A percentile compares a stretch with the other conserved stretches of the same genome.
phyloP scores from a whole-genome alignment of 73 alveolate genomes.

The Paramecium tetraurelia region DNA sequence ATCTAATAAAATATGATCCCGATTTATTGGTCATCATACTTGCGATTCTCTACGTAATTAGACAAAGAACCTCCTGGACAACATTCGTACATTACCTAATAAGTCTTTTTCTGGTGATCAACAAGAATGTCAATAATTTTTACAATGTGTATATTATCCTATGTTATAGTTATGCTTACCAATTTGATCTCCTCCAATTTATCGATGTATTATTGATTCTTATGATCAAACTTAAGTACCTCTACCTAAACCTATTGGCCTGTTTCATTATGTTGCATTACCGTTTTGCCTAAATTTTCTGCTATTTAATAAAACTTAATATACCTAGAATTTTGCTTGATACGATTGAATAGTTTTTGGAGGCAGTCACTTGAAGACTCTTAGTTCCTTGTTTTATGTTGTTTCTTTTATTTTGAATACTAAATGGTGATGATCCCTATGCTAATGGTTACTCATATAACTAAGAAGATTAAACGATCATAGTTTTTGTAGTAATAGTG shows the following conservation, averaged over 20 bases:
- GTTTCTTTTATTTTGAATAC: neutral
- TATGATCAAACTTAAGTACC: neutral
- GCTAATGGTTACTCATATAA: neutral
- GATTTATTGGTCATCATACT: neutral
- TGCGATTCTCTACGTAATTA: neutral
- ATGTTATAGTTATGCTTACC: neutral
- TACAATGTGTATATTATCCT: neutral
- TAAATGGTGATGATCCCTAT: neutral
- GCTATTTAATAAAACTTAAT: neutral
- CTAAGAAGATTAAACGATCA: neutral
- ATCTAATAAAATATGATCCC: neutral
- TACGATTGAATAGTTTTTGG: neutral
- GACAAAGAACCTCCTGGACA: neutral
- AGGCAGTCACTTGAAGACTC: neutral
- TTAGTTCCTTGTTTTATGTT: neutral
- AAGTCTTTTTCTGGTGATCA: neutral
- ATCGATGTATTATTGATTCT: neutral
- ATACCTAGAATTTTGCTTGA: neutral
- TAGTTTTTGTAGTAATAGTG: neutral
- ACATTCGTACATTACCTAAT: neutral
- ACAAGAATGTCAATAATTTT: neutral
- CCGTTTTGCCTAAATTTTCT: neutral
- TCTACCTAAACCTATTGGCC: neutral
- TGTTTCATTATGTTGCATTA: neutral
- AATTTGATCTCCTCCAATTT: neutral